Evolutionary conservation across 805 yeast genomes (phyloP).

Genomic region (Pichia kluyveri): DNA sequence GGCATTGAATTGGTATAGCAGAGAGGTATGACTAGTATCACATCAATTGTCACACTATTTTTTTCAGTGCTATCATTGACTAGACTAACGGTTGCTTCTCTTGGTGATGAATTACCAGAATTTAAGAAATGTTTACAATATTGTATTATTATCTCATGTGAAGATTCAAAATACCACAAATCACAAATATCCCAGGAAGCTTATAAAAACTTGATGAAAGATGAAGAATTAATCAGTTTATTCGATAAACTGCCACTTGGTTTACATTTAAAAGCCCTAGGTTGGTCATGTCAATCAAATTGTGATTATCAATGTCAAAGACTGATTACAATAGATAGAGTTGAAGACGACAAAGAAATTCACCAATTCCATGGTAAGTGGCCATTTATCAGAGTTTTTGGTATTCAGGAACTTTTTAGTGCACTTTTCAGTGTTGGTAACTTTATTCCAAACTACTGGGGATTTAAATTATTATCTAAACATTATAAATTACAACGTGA

Average conservation of each 20-base stretch:
- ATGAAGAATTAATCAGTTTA: constrained; percentile 27
- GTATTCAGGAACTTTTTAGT: constrained; percentile 79
- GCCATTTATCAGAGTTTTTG: constrained; percentile 79
- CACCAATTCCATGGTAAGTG: constrained; percentile 95
- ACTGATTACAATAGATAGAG: constrained; percentile 50
- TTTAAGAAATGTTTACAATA: constrained; percentile 47
- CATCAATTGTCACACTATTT: neutral
- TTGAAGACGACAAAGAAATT: constrained; percentile 38
- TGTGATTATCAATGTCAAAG: constrained; percentile 95
- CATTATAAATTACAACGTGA: constrained; percentile 15
- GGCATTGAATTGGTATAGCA: too few relatives aligned
- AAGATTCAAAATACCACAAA: constrained; percentile 12
- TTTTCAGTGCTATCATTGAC: neutral
- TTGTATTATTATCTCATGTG: constrained; percentile 33
- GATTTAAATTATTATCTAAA: constrained; percentile 27
- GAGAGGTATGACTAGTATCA: too few relatives aligned
- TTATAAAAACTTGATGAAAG: constrained; percentile 19
- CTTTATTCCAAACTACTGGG: constrained; percentile 53
- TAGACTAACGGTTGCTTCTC: constrained; percentile 31
- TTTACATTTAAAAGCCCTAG: constrained; percentile 34
- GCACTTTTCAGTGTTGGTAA: constrained; percentile 70
- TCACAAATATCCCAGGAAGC: constrained; percentile 17
- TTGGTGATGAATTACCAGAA: constrained; percentile 53
- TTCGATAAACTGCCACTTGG: constrained; percentile 35
- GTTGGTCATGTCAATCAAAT: constrained; percentile 70